These are phyloP conservation scores for Colletotrichum cereale DNA, from an alignment of 2,329 filamentous ascomycete species.

Conservation along the genomic window DNA sequence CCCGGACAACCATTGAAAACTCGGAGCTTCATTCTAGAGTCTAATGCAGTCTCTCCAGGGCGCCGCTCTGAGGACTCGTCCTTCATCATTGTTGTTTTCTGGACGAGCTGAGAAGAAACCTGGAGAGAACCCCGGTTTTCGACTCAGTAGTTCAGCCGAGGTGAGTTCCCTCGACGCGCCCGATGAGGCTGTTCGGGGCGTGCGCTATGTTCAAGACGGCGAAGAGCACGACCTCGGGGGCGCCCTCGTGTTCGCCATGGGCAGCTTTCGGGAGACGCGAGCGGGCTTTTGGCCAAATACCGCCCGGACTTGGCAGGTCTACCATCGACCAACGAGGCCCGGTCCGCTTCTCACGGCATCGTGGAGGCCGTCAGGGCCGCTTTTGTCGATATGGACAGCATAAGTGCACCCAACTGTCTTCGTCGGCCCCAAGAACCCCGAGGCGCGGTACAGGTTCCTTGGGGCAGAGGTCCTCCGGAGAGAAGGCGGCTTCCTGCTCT, in stretches of 20 bases:
- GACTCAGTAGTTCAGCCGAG: slow-evolving; percentile 63
- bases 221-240: slow-evolving; percentile 58
- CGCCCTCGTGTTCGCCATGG: slow-evolving; percentile 70
- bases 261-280: slow-evolving; percentile 73
- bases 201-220: slow-evolving; percentile 59
- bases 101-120: slow-evolving; percentile 54
- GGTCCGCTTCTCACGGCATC: slow-evolving; percentile 64
- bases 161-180: slow-evolving; percentile 63
- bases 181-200: slow-evolving; percentile 59
- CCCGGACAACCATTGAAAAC: not conserved
- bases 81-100: not conserved
- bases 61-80: not conserved
- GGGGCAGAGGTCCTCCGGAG: slow-evolving; percentile 73
- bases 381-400: slow-evolving; percentile 65
- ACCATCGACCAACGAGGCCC: slow-evolving; percentile 73
- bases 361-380: slow-evolving; percentile 55
- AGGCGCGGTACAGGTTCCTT: slow-evolving; percentile 68
- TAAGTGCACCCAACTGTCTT: slow-evolving; percentile 77
- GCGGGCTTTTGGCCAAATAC: slow-evolving; percentile 67
- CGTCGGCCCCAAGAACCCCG: slow-evolving; percentile 63
- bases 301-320: slow-evolving; percentile 70
- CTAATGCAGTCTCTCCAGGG: not conserved
- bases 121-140: slow-evolving; percentile 61
- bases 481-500: slow-evolving; percentile 71
- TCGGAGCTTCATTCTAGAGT: slow-evolving; percentile 4